Percentiles rank a stretch among this genome's conserved stretches.
Conservation (phyloP, 371 early-diverging fungal genomes). For the Lichtheimia ornata region DNA sequence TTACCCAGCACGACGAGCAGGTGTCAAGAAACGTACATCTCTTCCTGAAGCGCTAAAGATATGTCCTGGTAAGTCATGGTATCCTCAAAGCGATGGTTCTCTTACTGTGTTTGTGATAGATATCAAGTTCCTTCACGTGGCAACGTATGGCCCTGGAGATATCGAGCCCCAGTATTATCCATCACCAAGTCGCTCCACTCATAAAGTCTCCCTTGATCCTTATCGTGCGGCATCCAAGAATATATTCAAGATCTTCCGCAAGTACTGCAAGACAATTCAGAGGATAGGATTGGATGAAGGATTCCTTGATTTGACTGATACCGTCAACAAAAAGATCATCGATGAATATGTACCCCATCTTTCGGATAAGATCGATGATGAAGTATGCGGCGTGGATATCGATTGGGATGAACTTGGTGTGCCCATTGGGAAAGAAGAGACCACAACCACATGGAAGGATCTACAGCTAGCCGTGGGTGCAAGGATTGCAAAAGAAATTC, state of each 20-base stretch:
- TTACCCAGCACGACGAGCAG: constrained; percentile 59
- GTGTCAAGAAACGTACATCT: constrained; percentile 48
- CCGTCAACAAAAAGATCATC: constrained; percentile 60
- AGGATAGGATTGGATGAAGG: constrained; percentile 87
- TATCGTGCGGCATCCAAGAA: constrained; percentile 72
- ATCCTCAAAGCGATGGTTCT: no score
- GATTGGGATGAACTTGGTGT: constrained; percentile 39
- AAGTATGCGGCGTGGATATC: constrained; percentile 23
- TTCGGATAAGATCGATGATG: constrained; percentile 27
- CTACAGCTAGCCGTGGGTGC: constrained; percentile 78
- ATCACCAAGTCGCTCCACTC: constrained; percentile 69
- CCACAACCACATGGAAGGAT: constrained; percentile 58
- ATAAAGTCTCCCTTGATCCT: constrained; percentile 90
- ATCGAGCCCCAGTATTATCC: constrained; percentile 68
- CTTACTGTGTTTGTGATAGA: constrained; percentile 34
- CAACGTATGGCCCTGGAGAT: constrained; percentile 75
- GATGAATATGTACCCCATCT: constrained; percentile 45
- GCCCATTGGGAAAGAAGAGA: constrained; percentile 17
- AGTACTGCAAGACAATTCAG: constrained; percentile 52
- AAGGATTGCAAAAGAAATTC: constrained; percentile 64
- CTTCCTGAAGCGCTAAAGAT: constrained; percentile 60
- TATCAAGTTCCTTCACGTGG: constrained; percentile 81
- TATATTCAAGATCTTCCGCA: constrained; percentile 72
- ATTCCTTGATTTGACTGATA: constrained; percentile 81
- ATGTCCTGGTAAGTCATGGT: constrained; percentile 59